phyloP scores from a whole-genome alignment of 1,139 yeast species.

The Zygosaccharomyces pseudobailii region DNA sequence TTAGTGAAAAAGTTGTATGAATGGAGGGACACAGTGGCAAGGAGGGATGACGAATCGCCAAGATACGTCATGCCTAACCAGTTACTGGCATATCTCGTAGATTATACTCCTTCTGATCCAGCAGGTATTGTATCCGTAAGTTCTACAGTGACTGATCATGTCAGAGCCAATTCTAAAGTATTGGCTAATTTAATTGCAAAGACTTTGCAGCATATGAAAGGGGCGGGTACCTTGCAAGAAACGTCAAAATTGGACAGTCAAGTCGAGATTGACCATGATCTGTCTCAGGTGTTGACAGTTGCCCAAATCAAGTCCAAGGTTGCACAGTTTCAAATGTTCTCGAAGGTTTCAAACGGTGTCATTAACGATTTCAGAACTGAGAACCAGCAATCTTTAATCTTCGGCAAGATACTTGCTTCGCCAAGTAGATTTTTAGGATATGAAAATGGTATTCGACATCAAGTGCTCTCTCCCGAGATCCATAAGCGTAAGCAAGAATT shows the following conservation, averaged over 20 bases:
- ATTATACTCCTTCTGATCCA: constrained; percentile 52
- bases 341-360: background rate
- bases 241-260: constrained; percentile 1
- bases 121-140: constrained; percentile 53
- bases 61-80: constrained; percentile 83
- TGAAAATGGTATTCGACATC: constrained; percentile 3
- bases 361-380: background rate
- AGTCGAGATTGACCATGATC: constrained; percentile 1
- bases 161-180: constrained; percentile 52
- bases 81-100: constrained; percentile 58
- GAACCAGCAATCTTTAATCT: background rate
- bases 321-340: constrained; percentile 7
- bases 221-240: constrained; percentile 11
- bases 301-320: constrained; percentile 17
- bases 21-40: constrained; percentile 82
- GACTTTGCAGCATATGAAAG: constrained; percentile 20
- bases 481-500: constrained; percentile 10
- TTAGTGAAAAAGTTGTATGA: constrained; percentile 58
- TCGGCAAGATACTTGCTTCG: constrained; percentile 8
- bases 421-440: constrained; percentile 9
- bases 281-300: constrained; percentile 9
- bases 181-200: constrained; percentile 50
- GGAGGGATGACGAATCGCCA: constrained; percentile 76
- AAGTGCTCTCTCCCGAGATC: constrained; percentile 8
- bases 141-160: constrained; percentile 50